Evolutionary conservation across 371 early-diverging fungal species (phyloP).

Genomic region (Apophysomyces ossiformis): DNA sequence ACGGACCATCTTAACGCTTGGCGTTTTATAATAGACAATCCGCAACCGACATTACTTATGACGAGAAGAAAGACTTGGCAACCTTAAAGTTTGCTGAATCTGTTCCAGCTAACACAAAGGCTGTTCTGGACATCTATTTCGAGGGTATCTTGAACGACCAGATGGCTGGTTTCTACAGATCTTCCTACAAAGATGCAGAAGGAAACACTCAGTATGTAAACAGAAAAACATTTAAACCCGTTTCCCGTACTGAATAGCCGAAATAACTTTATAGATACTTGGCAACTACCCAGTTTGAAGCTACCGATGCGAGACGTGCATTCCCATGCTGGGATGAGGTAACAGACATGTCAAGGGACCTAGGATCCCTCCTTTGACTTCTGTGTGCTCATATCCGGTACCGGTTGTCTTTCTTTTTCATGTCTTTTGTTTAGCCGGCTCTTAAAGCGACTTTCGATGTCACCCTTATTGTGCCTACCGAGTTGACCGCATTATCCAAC

Average conservation of each 20-base stretch:
- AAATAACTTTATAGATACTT: slow-evolving; percentile 45
- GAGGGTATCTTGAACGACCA: slow-evolving; percentile 83
- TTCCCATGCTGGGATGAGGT: slow-evolving; percentile 95
- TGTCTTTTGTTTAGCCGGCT: slow-evolving; percentile 54
- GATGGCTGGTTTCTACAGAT: slow-evolving; percentile 91
- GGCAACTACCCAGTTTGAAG: slow-evolving; percentile 93
- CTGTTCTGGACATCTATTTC: slow-evolving; percentile 69
- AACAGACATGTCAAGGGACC: background rate
- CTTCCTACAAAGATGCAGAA: slow-evolving; percentile 75
- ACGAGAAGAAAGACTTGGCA: slow-evolving; percentile 72
- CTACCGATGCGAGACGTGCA: slow-evolving; percentile 89
- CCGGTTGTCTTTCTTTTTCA: background rate
- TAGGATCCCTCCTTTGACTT: no score
- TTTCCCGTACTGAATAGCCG: background rate
- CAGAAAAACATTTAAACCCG: background rate
- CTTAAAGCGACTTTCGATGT: slow-evolving; percentile 92
- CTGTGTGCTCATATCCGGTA: no score
- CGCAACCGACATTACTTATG: slow-evolving; percentile 68
- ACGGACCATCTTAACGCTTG: background rate
- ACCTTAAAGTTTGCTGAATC: slow-evolving; percentile 72
- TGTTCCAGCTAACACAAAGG: slow-evolving; percentile 71
- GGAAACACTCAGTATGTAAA: slow-evolving; percentile 61
- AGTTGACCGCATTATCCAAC: slow-evolving; percentile 86
- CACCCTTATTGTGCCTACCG: slow-evolving; percentile 72
- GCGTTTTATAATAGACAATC: slow-evolving; percentile 49